Evolutionary conservation across 148 eudicot genomes (phyloP), one percentile per base, ranked within the genome.

Genomic region (Vaccinium myrtillus): DNA sequence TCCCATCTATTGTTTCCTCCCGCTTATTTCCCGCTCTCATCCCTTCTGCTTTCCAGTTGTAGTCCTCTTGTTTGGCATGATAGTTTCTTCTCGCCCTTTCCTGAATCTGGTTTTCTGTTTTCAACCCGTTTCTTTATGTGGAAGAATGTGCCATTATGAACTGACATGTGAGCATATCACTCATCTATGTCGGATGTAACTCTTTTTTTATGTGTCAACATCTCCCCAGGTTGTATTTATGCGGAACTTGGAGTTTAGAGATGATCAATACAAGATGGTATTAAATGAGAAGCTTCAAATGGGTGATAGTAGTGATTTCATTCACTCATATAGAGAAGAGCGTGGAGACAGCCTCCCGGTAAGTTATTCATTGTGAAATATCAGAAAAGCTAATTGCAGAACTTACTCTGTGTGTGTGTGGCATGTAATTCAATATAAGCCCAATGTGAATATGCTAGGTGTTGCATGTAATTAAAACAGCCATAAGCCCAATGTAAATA

Each of bases 241-340:
- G 93, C 97, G 94, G 81, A 91, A 82, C 78, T 92, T 96, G 58
- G 97, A 91, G 77, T 94, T 93, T 84, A 92, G 90, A 88, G 99
- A 96, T 86, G 94, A 89, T 65, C 86, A 92, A 77, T 94, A 89
- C 89, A 93, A 93, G 90, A 82, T 84, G 21, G 55, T 94, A 87
- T 88, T 96, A 25, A 90, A 93, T 88, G 93, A 93, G 83, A 94
- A 91, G 96, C 96, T 94, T 86, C 92, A 93, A 59, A 83, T 89
- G 85, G 86, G 90, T 39, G 93, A 92, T 87, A 86, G 87, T 79
- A 84, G 88, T 78, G 90, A 91, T 78, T 80, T 88, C 79, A 88
- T 91, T 84, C 91, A 92, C 75, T 82, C 89, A 63, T 88, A 91
- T 81, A 82, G 89, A 63, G 85, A 89, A 85, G 91, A 92, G 89